Conservation (phyloP, 495 filamentous ascomycete genomes). For the Pseudevernia furfuracea region DNA sequence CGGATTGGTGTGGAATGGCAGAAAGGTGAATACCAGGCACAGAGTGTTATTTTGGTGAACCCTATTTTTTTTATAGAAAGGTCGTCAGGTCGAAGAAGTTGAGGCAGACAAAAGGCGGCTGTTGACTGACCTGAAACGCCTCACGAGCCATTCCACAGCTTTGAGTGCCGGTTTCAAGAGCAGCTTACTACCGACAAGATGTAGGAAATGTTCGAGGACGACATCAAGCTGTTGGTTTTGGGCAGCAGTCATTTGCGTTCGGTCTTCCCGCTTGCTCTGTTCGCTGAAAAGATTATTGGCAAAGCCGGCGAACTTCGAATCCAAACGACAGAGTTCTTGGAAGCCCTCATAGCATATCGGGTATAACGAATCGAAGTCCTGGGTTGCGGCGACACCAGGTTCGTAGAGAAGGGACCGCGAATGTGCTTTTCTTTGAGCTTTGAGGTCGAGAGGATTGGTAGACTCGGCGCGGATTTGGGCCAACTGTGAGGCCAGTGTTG, state of each 20-base stretch:
- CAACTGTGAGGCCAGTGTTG: slow-evolving; percentile 71
- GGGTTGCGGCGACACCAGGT: slow-evolving; percentile 65
- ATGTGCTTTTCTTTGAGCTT: slow-evolving; percentile 80
- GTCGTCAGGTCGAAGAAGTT: slow-evolving; percentile 19
- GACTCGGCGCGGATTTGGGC: slow-evolving; percentile 71
- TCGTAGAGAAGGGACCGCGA: slow-evolving; percentile 90
- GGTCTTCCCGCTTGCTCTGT: slow-evolving; percentile 80
- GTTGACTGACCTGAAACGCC: slow-evolving; percentile 69
- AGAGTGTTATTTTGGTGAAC: slow-evolving; percentile 85
- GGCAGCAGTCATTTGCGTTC: slow-evolving; percentile 67
- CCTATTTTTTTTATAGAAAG: slow-evolving; percentile 45
- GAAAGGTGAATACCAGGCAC: slow-evolving; percentile 72
- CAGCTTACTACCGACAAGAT: slow-evolving; percentile 64
- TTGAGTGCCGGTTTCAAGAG: slow-evolving; percentile 79
- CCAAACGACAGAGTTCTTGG: slow-evolving; percentile 78
- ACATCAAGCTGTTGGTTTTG: slow-evolving; percentile 76
- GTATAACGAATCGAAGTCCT: slow-evolving; percentile 84
- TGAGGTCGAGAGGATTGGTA: slow-evolving; percentile 73
- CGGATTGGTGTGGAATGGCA: slow-evolving; percentile 81
- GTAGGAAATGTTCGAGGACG: slow-evolving; percentile 72
- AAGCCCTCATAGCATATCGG: slow-evolving; percentile 81
- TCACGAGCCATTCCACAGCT: slow-evolving; percentile 87
- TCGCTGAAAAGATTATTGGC: slow-evolving; percentile 74
- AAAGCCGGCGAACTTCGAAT: slow-evolving; percentile 64
- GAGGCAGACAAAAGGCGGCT: not conserved